These are phyloP conservation scores for Phellinidium pouzarii DNA, from an alignment of 1,284 basidiomycete species.

Conservation along the genomic window DNA sequence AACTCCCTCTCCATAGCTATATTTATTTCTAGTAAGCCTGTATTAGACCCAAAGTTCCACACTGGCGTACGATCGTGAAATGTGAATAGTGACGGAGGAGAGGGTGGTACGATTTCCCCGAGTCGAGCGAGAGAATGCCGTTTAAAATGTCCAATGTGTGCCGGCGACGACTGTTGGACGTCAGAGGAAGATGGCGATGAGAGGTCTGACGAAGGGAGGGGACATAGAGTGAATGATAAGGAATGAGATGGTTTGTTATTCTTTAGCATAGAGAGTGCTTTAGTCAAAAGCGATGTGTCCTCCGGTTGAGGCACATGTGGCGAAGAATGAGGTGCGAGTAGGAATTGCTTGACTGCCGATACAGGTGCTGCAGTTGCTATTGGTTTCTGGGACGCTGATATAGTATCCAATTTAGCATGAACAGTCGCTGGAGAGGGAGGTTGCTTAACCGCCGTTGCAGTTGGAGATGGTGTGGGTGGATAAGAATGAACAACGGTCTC, in stretches of 20 bases:
- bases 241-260: constrained; percentile 52
- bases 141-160: neutral
- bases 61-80: constrained; percentile 68
- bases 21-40: constrained; percentile 59
- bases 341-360: constrained; percentile 49
- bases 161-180: neutral
- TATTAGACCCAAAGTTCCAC: constrained; percentile 48
- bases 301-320: constrained; percentile 33
- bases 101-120: constrained; percentile 17
- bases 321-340: constrained; percentile 48
- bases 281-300: constrained; percentile 43
- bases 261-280: constrained; percentile 49
- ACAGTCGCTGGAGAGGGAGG: constrained; percentile 41
- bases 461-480: constrained; percentile 53
- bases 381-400: constrained; percentile 20
- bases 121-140: constrained; percentile 5
- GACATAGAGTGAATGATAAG: constrained; percentile 56
- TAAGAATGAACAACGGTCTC: constrained; percentile 48
- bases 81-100: constrained; percentile 43
- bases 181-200: constrained; percentile 1
- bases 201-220: constrained; percentile 29
- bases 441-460: constrained; percentile 24
- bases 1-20: constrained; percentile 46
- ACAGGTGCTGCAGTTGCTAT: constrained; percentile 24
- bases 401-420: constrained; percentile 34